Evolutionary conservation across 2,329 filamentous ascomycete genomes (phyloP).

Genomic region (Colletotrichum liriopes): DNA sequence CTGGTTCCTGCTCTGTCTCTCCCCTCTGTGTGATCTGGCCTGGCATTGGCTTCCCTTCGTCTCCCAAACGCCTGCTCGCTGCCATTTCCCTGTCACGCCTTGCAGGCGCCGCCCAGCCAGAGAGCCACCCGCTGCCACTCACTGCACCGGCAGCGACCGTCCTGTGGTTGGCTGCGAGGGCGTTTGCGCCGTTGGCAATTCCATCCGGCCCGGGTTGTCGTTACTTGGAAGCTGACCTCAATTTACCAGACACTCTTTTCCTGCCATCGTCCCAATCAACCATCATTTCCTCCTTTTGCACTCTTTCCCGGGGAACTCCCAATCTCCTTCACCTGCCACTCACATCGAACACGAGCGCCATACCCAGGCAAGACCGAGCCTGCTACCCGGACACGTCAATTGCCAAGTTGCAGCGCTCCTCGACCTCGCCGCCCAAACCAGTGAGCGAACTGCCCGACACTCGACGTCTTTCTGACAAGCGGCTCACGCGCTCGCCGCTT

Average conservation of each 20-base stretch:
- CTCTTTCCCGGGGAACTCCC: slow-evolving; percentile 22
- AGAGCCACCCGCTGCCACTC: slow-evolving; percentile 12
- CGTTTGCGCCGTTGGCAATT: slow-evolving; percentile 28
- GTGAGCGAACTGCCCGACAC: background rate
- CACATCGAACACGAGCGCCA: background rate
- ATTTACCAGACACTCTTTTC: slow-evolving; percentile 32
- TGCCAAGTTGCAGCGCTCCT: background rate
- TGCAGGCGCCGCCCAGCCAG: slow-evolving; percentile 33
- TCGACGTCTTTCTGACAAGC: slow-evolving; percentile 15
- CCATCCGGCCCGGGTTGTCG: slow-evolving; percentile 19
- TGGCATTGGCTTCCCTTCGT: slow-evolving; percentile 22
- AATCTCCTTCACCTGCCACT: background rate
- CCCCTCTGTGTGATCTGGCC: slow-evolving; percentile 4
- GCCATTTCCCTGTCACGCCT: slow-evolving; percentile 29
- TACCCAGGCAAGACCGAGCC: background rate
- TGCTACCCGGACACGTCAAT: background rate
- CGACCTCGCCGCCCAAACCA: slow-evolving; percentile 2
- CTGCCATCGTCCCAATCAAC: slow-evolving; percentile 16
- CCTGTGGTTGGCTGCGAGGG: slow-evolving; percentile 27
- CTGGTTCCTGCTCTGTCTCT: slow-evolving; percentile 19
- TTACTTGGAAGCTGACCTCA: slow-evolving; percentile 32
- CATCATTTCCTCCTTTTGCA: slow-evolving; percentile 29
- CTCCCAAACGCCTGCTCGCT: slow-evolving; percentile 27
- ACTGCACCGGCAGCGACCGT: slow-evolving; percentile 10
- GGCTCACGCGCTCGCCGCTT: slow-evolving; percentile 20